Percentiles rank a stretch among this genome's conserved stretches.
Evolutionary conservation across 225 moss, liverwort and hornwort species (phyloP).

Genomic region (Physcomitrium patens): DNA sequence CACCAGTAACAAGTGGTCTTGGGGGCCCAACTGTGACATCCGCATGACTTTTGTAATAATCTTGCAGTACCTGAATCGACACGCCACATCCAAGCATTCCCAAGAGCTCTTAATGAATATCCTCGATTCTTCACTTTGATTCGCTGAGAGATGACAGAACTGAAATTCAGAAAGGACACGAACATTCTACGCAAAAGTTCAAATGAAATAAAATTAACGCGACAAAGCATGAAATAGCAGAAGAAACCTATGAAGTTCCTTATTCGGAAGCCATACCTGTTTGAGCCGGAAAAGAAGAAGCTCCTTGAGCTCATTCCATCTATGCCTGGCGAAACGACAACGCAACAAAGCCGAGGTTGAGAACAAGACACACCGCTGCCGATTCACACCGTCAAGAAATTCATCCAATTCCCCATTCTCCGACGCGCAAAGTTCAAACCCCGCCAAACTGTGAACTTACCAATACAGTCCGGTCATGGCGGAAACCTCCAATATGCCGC

Average conservation of each 20-base stretch:
- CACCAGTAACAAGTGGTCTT: constrained; percentile 68
- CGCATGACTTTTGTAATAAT: constrained; percentile 62
- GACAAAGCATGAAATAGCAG: constrained; percentile 5
- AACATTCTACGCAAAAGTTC: background rate
- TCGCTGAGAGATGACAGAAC: background rate
- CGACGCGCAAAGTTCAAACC: background rate
- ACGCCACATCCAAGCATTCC: constrained; percentile 31
- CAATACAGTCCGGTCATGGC: constrained; percentile 81
- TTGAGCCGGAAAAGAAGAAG: constrained; percentile 73
- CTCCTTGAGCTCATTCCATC: constrained; percentile 61
- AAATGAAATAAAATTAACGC: background rate
- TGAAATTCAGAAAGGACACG: constrained; percentile 3
- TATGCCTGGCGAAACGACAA: constrained; percentile 54
- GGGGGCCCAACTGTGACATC: constrained; percentile 68
- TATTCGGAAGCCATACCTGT: constrained; percentile 48
- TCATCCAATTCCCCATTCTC: background rate
- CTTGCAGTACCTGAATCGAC: constrained; percentile 71
- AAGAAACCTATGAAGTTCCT: background rate
- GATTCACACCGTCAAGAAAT: background rate
- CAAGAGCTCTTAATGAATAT: constrained; percentile 11
- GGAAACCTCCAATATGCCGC: constrained; percentile 70
- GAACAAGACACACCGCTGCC: background rate
- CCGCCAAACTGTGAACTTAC: constrained; percentile 37
- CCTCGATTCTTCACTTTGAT: background rate
- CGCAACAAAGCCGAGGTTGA: background rate